These are phyloP conservation scores for Jaltomata sinuosa DNA, from an alignment of 257 asterid genomes.

Conservation along the genomic window DNA sequence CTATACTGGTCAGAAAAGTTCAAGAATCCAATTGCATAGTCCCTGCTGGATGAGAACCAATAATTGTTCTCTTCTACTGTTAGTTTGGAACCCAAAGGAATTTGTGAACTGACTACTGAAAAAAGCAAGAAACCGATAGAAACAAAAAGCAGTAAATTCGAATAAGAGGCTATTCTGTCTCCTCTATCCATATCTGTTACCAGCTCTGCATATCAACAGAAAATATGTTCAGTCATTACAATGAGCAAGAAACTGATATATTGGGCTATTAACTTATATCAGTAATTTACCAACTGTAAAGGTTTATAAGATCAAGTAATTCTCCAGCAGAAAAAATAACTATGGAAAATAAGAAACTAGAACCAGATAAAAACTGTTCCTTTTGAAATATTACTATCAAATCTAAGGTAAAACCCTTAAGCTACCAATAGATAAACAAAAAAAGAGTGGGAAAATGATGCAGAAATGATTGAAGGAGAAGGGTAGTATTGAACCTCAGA, in stretches of 20 bases:
- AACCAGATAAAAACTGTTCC: background rate
- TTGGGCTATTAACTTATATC: background rate
- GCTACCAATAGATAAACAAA: background rate
- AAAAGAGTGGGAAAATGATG: background rate
- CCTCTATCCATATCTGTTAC: constrained; percentile 17
- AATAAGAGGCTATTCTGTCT: background rate
- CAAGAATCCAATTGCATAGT: constrained; percentile 30
- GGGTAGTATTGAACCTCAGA: background rate
- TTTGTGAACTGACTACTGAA: constrained; percentile 13
- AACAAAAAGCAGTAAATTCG: constrained; percentile 7
- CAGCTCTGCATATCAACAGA: constrained; percentile 10
- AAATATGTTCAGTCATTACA: constrained; percentile 1
- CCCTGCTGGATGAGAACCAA: constrained; percentile 35
- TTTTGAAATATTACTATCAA: background rate
- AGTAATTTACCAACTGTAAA: background rate
- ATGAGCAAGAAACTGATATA: background rate
- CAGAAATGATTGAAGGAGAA: background rate
- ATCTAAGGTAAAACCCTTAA: background rate
- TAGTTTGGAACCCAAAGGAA: constrained; percentile 29
- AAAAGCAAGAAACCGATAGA: constrained; percentile 7
- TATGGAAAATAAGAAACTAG: background rate
- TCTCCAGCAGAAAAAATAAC: background rate
- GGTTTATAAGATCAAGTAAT: background rate
- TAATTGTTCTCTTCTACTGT: constrained; percentile 17
- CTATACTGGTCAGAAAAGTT: constrained; percentile 12